Percentiles rank a stretch among this genome's conserved stretches.
phyloP scores from a whole-genome alignment of 768 basidiomycete species.

The Suillus clintonianus region DNA sequence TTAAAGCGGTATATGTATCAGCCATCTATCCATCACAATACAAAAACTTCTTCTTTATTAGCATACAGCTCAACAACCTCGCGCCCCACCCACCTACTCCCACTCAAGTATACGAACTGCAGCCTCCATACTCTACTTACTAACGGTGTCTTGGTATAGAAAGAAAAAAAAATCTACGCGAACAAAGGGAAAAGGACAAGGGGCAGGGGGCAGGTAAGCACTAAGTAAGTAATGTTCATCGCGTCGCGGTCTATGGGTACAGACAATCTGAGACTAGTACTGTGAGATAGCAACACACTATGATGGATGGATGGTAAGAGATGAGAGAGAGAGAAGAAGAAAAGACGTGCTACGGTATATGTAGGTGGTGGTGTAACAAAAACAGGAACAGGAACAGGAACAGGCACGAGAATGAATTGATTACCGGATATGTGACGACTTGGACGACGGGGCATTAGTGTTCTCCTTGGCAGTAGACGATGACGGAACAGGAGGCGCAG shows the following conservation, averaged over 20 bases:
- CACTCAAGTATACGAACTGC: conserved; percentile 7
- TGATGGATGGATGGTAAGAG: conserved; percentile 2
- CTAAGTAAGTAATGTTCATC: conserved; percentile 13
- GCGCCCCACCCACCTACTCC: background rate
- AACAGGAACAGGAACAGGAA: background rate
- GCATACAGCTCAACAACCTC: background rate
- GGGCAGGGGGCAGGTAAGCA: background rate
- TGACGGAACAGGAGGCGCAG: conserved; percentile 32
- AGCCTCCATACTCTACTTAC: background rate
- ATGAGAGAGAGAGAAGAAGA: background rate
- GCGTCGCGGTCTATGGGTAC: conserved; percentile 5
- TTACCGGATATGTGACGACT: conserved; percentile 8
- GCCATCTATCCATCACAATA: too few relatives aligned
- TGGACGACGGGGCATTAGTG: conserved; percentile 7
- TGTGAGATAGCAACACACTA: conserved; percentile 8
- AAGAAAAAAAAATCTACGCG: conserved; percentile 19
- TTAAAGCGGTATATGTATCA: too few relatives aligned
- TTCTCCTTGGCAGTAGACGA: conserved; percentile 8
- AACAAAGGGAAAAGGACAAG: background rate
- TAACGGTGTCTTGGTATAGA: conserved; percentile 22
- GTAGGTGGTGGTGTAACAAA: background rate
- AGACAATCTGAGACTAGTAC: conserved; percentile 3
- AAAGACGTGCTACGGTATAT: conserved; percentile 6
- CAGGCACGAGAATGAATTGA: background rate
- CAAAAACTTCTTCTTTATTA: too few relatives aligned